Evolutionary conservation across 495 filamentous ascomycete genomes (phyloP), one percentile per base, ranked within the genome.

Genomic region (Aspergillus leporis): DNA sequence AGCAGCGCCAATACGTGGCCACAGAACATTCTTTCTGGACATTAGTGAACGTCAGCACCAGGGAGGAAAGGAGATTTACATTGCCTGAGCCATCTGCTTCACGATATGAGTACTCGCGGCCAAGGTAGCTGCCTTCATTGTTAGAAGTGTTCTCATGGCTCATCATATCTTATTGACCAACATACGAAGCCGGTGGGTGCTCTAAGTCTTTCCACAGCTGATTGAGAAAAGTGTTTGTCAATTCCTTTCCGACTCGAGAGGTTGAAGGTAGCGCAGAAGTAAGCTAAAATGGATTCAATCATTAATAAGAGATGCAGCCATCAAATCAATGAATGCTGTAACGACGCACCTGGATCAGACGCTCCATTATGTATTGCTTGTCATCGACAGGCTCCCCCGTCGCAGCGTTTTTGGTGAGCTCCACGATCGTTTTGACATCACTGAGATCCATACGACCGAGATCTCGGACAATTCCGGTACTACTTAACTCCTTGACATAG

Each of bases 301-400:
- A 40, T 3, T 25, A 48, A n/a, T 18, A 48, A 34, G 28, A 13
- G 30, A 46, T 14, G 13, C 19, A 16, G 14, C 47, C 23, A 58
- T 5, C n/a, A 10, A 50, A 1, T 19, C 1, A 9, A 25, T 21
- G 5, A 22, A 9, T 7, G 43, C 23, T 19, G 13, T 40, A 66
- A 67, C 34, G 48, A 79, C 43, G 10, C 19, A 47, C 72, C 67
- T 80, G 70, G 52, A 85, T 78, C 41, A 85, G 61, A 25, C 74
- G 70, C 61, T 86, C 83, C 81, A 84, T 85, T 12, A 81, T 69
- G 61, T 85, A 86, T 4, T 76, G 69, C 72, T 92, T 92, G 73
- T 97, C 93, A 61, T 97, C 87, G 19, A 96, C 84, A 5, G 92
- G 90, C 50, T 94, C 87, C 12, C 90, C 88, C 21, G 87, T 88